Evolutionary conservation across 1,139 yeast genomes (phyloP).

Genomic region (Meyerozyma carpophila): DNA sequence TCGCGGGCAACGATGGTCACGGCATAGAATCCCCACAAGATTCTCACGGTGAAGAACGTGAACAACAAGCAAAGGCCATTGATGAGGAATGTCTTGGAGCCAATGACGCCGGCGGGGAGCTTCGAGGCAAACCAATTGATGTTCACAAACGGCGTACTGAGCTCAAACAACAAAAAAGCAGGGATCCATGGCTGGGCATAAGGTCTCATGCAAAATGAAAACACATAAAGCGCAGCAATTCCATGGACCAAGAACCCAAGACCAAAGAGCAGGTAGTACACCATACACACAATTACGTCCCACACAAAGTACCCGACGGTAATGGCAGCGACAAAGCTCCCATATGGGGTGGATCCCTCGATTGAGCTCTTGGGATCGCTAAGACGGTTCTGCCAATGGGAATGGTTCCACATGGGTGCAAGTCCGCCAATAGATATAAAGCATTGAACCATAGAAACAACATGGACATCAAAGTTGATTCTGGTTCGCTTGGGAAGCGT

Average conservation of each 20-base stretch:
- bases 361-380: slow-evolving; percentile 42
- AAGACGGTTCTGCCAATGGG: slow-evolving; percentile 35
- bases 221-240: slow-evolving; percentile 72
- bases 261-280: slow-evolving; percentile 65
- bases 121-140: slow-evolving; percentile 85
- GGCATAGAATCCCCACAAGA: slow-evolving; percentile 85
- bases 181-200: slow-evolving; percentile 74
- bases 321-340: slow-evolving; percentile 63
- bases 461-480: slow-evolving; percentile 80
- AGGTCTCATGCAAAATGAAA: slow-evolving; percentile 46
- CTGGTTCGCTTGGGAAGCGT: slow-evolving; percentile 40
- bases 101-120: slow-evolving; percentile 55
- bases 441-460: slow-evolving; percentile 84
- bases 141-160: slow-evolving; percentile 90
- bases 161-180: slow-evolving; percentile 77
- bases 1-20: slow-evolving; percentile 50
- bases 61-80: slow-evolving; percentile 69
- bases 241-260: slow-evolving; percentile 84
- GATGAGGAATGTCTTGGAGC: slow-evolving; percentile 46
- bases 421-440: slow-evolving; percentile 49
- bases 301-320: slow-evolving; percentile 89
- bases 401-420: slow-evolving; percentile 55
- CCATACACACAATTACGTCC: slow-evolving; percentile 69
- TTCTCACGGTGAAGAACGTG: slow-evolving; percentile 72
- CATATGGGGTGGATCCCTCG: slow-evolving; percentile 69